Conservation (phyloP, 176 grass and related monocot species). For the Musa acuminata region DNA sequence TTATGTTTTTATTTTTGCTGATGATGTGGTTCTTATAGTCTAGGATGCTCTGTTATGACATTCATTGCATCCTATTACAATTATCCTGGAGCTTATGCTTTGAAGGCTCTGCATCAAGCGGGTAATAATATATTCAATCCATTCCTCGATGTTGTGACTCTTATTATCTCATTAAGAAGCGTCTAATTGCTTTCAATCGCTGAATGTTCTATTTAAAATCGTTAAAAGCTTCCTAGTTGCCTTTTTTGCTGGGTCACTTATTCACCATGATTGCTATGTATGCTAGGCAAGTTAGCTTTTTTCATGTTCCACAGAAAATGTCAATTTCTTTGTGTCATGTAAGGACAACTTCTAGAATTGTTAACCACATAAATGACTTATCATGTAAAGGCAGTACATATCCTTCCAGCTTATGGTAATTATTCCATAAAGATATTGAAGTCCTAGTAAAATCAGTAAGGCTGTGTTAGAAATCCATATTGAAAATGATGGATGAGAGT, state of each 20-base stretch:
- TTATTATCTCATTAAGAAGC: neutral
- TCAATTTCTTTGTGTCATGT: too few species aligned
- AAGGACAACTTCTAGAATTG: too few species aligned
- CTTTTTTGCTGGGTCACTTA: neutral
- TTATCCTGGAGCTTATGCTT: conserved; percentile 91
- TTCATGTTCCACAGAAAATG: neutral
- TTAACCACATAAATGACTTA: too few species aligned
- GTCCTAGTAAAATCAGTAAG: too few species aligned
- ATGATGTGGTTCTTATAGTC: conserved; percentile 48
- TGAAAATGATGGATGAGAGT: too few species aligned
- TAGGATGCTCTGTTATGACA: conserved; percentile 66
- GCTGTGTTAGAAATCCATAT: too few species aligned
- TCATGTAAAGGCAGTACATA: too few species aligned
- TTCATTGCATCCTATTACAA: conserved; percentile 94
- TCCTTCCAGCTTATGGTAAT: too few species aligned
- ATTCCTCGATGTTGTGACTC: neutral
- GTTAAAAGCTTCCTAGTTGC: neutral
- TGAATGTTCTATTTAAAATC: neutral
- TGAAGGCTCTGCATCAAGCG: conserved; percentile 69
- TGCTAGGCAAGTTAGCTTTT: neutral
- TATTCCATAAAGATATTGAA: too few species aligned
- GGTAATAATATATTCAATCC: conserved; percentile 37
- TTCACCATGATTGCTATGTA: neutral
- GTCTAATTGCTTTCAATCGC: neutral
- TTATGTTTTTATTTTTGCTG: neutral